Base-by-base conservation (phyloP, 306 rosid genomes). In the Dryas drummondii region DNA sequence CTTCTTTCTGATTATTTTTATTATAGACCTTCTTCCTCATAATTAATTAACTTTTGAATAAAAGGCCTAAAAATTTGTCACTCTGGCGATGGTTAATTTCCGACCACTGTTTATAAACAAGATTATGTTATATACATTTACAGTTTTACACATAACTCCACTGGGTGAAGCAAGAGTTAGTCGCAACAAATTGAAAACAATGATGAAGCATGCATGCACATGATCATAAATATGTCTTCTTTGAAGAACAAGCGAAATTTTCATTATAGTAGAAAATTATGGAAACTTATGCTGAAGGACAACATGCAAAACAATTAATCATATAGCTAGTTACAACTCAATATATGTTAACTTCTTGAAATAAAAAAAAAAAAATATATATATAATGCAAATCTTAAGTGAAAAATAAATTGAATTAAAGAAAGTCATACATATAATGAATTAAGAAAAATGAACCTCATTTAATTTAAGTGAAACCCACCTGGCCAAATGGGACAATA, bases 401-500 rank as follows among this genome's bases (percentile, higher is more conserved):
- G 37, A 32, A 32, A 32, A 32, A 32, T 32, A 2, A 32, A 32
- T 32, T 32, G 37, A 32, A 32, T 32, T 32, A 32, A 32, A 32
- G 37, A 32, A 49, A 61, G 47, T 6, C n/a, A 57, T 22, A 32
- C 2, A 32, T 32, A 32, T 32, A 32, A 32, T 32, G 37, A 32
- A 32, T 5, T 53, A 7, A 53, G 4, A 53, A 6, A 5, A 13
- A 16, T 13, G 7, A 22, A 58, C 64, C 32, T 58, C 42, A 26
- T 32, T 32, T 32, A 32, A 22, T 40, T 58, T 17, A 37, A 61
- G 51, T 15, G 67, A 65, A 70, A 71, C 81, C 68, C 32, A 89
- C 94, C 91, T 79, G 96, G 92, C 96, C 96, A 88, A n/a, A 81
- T 46, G 4, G 91, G 86, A 53, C 86, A 82, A 79, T 79, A 26